Conservation (phyloP, 371 early-diverging fungal genomes). For the Encephalitozoon romaleae region DNA sequence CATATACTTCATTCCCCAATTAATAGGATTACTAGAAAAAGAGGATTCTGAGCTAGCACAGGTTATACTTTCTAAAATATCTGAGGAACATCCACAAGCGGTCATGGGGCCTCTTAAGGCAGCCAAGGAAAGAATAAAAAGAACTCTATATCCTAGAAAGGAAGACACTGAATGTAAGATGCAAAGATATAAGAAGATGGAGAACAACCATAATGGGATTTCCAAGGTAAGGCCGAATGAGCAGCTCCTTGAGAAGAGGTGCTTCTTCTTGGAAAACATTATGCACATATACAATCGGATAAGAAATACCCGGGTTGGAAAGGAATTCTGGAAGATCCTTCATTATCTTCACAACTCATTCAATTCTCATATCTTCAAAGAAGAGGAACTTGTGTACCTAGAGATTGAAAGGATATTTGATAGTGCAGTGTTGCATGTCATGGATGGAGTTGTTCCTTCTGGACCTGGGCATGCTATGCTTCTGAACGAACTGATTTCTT, state of each 20-base stretch:
- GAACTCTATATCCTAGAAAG: neutral
- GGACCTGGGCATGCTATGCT: neutral
- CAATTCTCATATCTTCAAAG: neutral
- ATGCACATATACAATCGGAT: neutral
- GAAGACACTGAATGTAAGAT: neutral
- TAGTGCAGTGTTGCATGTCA: neutral
- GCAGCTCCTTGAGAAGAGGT: neutral
- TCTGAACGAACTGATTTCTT: neutral
- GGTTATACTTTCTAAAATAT: neutral
- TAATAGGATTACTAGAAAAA: constrained; percentile 29
- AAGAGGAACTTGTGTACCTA: neutral
- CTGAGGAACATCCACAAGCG: neutral
- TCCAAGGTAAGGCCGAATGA: neutral
- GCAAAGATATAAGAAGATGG: neutral
- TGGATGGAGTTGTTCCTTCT: neutral
- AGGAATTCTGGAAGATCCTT: neutral
- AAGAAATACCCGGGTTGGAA: neutral
- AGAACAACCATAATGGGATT: neutral
- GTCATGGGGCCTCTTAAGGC: neutral
- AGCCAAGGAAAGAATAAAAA: neutral
- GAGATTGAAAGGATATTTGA: constrained; percentile 4
- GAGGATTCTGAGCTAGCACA: neutral
- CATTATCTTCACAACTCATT: neutral
- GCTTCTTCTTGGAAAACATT: neutral
- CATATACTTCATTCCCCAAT: constrained; percentile 48